Base-by-base conservation (phyloP, 257 asterid species). In the Solanum pennellii region DNA sequence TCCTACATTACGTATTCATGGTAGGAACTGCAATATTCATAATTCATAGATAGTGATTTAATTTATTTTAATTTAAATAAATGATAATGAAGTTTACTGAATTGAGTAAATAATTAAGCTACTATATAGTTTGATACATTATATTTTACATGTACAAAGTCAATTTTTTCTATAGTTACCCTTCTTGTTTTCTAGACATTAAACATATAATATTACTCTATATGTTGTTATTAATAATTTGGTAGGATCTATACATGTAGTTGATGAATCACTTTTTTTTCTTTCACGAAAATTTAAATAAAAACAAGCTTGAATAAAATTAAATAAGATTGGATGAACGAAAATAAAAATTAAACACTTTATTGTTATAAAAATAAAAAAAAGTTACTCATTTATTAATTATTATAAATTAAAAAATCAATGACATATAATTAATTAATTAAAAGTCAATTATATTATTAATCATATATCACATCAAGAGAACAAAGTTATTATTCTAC, bases 281-380 rank as follows among this genome's bases (percentile, higher is more conserved):
- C 25, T 56, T 56, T 1, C 1, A 56, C 1, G 12, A 56, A 56
- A 11, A 56, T 56, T 56, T 11, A 1, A 8, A 0, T n/a, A 56
- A 56, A 56, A 56, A 18, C 2, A 0, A 56, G 5, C 0, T 56
- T 56, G 25, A 56, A 56, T 56, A n/a, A 20, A 56, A 20, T 0
- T 56, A 11, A 56, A 56, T 0, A 56, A 56, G 12, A 56, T 56
- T 56, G 12, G 2, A 56, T 0, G 12, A 56, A 56, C 12, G 25
- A 20, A 20, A 56, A 20, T 2, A 56, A 56, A 56, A n/a, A 20
- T 56, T n/a, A 56, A 56, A 56, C 5, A 20, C 25, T 56, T 56
- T 56, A 18, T 56, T 56, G 8, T 18, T 20, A 0, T 56, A 20
- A 0, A 56, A 56, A 1, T 56, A 7, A 56, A 56, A 56, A 47